These are phyloP conservation scores for Eucalyptus curtisii DNA, from an alignment of 345 rosid genomes.

Conservation along the genomic window DNA sequence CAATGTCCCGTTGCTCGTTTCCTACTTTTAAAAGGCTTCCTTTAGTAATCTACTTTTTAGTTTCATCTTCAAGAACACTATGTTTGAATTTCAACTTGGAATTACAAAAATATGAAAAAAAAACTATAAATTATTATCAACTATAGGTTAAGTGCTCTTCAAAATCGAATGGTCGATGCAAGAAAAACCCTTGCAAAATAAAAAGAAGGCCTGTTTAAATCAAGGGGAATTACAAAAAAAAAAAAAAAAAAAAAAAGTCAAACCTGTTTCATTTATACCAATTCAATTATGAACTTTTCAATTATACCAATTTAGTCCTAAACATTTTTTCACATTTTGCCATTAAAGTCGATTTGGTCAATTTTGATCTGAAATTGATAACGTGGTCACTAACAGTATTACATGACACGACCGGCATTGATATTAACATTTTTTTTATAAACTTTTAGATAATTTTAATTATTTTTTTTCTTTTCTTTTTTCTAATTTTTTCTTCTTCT, in stretches of 20 bases:
- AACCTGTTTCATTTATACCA: neutral
- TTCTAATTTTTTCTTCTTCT: neutral
- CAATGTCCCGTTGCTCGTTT: neutral
- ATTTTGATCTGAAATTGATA: neutral
- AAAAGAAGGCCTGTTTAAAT: neutral
- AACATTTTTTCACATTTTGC: too few species aligned
- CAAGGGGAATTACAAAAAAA: neutral
- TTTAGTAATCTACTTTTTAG: neutral
- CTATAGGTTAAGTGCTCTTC: neutral
- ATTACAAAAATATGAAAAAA: neutral
- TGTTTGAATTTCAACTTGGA: neutral
- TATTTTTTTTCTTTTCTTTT: rapidly evolving
- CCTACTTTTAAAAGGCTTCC: neutral
- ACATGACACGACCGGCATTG: rapidly evolving
- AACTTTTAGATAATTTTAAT: neutral
- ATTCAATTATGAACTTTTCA: neutral
- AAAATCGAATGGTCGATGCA: neutral
- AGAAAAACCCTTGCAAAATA: neutral
- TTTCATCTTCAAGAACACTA: neutral
- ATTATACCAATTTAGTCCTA: neutral
- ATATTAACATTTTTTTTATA: neutral
- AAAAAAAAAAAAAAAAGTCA: too few species aligned
- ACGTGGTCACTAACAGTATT: neutral
- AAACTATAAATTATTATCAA: neutral
- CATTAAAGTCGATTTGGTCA: neutral